Conservation (phyloP, 495 filamentous ascomycete genomes). For the Trichoderma erinaceum region DNA sequence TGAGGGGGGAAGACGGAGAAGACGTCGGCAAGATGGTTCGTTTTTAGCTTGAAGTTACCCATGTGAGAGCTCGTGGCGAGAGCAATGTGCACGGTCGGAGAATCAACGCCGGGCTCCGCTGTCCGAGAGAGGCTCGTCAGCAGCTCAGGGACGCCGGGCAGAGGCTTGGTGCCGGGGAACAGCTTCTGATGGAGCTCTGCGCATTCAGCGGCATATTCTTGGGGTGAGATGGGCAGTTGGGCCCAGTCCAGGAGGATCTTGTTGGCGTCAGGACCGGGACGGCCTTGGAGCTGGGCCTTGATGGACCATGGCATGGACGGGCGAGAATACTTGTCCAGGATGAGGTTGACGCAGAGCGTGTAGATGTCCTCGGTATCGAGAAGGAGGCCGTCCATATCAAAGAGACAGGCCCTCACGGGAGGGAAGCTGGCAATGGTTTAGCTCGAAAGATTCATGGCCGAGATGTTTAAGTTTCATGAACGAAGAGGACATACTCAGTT, state of each 20-base stretch:
- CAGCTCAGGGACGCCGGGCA: slow-evolving; percentile 72
- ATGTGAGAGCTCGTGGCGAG: slow-evolving; percentile 74
- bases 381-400: slow-evolving; percentile 97
- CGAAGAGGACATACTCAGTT: slow-evolving; percentile 33
- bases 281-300: slow-evolving; percentile 93
- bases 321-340: slow-evolving; percentile 67
- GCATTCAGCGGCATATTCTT: slow-evolving; percentile 56
- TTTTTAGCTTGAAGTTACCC: slow-evolving; percentile 74
- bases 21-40: slow-evolving; percentile 60
- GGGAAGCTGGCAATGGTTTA: slow-evolving; percentile 49
- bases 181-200: slow-evolving; percentile 55
- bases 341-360: slow-evolving; percentile 70
- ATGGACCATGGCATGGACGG: slow-evolving; percentile 80
- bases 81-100: slow-evolving; percentile 65
- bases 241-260: slow-evolving; percentile 65
- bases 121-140: slow-evolving; percentile 47
- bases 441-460: neutral
- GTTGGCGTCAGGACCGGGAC: slow-evolving; percentile 63
- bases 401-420: slow-evolving; percentile 84
- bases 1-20: slow-evolving; percentile 65
- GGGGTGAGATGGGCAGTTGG: slow-evolving; percentile 65
- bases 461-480: slow-evolving; percentile 18
- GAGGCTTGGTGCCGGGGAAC: slow-evolving; percentile 66
- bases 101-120: slow-evolving; percentile 15
- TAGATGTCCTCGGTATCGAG: slow-evolving; percentile 94